A percentile compares a stretch with the other conserved stretches of the same genome.
phyloP scores from a whole-genome alignment of 2,329 filamentous ascomycete genomes.

The Cladosporium sp. region DNA sequence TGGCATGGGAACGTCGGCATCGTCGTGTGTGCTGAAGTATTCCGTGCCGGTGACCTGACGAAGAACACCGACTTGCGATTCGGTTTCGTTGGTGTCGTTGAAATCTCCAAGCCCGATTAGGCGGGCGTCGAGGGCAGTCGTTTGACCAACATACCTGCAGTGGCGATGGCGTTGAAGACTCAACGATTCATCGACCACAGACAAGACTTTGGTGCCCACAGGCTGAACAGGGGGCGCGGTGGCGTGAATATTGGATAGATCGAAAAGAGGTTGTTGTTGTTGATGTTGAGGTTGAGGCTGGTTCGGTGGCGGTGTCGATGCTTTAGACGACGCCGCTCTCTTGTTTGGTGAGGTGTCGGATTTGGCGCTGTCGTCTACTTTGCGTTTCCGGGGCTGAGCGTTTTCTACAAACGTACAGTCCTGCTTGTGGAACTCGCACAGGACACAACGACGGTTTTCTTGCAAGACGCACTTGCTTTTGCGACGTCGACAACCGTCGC shows the following conservation, averaged over 20 bases:
- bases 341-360: conserved; percentile 23
- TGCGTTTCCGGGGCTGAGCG: conserved; percentile 74
- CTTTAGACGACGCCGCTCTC: conserved; percentile 17
- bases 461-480: conserved; percentile 74
- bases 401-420: conserved; percentile 75
- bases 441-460: conserved; percentile 66
- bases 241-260: conserved; percentile 1
- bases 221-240: conserved; percentile 10
- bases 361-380: conserved; percentile 54
- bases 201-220: conserved; percentile 26
- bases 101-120: conserved; percentile 76
- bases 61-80: conserved; percentile 58
- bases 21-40: conserved; percentile 75
- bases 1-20: conserved; percentile 65
- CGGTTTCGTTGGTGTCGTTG: conserved; percentile 75
- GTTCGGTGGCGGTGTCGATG: conserved; percentile 12
- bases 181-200: conserved; percentile 46
- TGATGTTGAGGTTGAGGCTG: conserved; percentile 6
- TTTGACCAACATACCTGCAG: conserved; percentile 78
- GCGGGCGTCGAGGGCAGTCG: conserved; percentile 78
- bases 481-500: conserved; percentile 68
- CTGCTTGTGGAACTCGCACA: conserved; percentile 72
- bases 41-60: conserved; percentile 72
- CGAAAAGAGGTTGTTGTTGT: conserved; percentile 7
- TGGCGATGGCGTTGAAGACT: conserved; percentile 74